Conservation (phyloP, 805 yeast genomes). For the Brettanomyces naardenensis region DNA sequence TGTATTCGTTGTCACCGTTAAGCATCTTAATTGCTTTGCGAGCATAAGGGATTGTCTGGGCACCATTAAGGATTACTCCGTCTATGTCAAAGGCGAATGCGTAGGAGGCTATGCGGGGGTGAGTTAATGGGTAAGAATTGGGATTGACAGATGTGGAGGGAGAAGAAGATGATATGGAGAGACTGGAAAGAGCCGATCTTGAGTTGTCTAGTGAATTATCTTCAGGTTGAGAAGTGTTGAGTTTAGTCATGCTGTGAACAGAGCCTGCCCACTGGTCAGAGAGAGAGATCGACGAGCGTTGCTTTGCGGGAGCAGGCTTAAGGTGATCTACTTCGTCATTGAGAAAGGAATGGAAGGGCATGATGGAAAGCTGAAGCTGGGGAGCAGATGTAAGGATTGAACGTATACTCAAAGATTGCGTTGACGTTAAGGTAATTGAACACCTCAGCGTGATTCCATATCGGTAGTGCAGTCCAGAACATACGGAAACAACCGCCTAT, state of each 20-base stretch:
- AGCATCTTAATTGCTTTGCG: conserved; percentile 61
- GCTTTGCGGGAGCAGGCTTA: conserved; percentile 51
- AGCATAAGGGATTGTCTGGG: conserved; percentile 77
- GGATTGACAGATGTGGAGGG: no score
- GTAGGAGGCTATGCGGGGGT: conserved; percentile 66
- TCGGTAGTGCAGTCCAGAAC: no score
- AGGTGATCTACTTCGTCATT: conserved; percentile 68
- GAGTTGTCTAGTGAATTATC: conserved; percentile 10
- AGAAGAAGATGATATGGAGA: conserved; percentile 29
- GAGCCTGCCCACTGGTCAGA: conserved; percentile 61
- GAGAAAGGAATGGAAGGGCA: conserved; percentile 42
- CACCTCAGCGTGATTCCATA: no score
- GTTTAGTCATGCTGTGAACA: conserved; percentile 21
- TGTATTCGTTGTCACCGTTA: conserved; percentile 70
- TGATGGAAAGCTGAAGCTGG: no score
- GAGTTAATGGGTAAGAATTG: no score
- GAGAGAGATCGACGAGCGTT: conserved; percentile 59
- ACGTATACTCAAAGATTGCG: no score
- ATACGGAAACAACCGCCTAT: no score
- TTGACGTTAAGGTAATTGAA: no score
- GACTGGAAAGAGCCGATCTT: conserved; percentile 19
- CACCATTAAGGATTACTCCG: conserved; percentile 83
- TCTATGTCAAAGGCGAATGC: conserved; percentile 93
- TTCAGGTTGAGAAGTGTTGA: conserved; percentile 2
- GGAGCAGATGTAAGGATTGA: no score